phyloP scores from a whole-genome alignment of 306 rosid species.

The Dryas drummondii region DNA sequence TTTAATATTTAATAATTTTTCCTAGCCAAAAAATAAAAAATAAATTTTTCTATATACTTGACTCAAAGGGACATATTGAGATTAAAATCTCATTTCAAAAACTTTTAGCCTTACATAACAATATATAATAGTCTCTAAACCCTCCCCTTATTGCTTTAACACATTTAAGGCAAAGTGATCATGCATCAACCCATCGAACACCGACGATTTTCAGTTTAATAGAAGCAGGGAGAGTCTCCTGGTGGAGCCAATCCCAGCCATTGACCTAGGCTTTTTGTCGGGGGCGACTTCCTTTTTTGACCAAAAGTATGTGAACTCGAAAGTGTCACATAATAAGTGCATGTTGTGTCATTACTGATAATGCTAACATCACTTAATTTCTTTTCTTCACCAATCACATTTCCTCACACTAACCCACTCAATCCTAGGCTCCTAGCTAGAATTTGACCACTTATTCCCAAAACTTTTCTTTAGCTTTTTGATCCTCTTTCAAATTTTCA shows the following conservation, averaged over 20 bases:
- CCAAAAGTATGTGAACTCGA: neutral
- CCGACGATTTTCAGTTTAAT: neutral
- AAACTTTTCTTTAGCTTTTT: neutral
- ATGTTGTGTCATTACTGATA: constrained; percentile 28
- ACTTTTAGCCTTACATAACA: no score
- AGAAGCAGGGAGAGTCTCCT: neutral
- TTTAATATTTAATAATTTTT: no score
- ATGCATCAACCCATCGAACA: no score
- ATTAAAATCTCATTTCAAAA: no score
- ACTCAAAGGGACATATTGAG: no score
- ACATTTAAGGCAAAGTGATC: neutral
- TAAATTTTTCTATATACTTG: no score
- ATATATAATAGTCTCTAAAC: no score
- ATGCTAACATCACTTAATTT: constrained; percentile 14
- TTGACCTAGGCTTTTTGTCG: neutral
- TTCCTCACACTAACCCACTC: constrained; percentile 12
- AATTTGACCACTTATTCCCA: constrained; percentile 7
- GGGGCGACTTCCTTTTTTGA: neutral
- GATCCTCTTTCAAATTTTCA: neutral
- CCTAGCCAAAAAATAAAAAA: no score
- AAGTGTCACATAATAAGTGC: constrained; percentile 21
- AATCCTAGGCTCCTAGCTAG: neutral
- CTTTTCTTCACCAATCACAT: constrained; percentile 5
- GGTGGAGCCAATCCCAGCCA: constrained; percentile 12
- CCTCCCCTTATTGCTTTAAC: neutral